Conservation (phyloP, 345 rosid species). For the Populus ilicifolia region DNA sequence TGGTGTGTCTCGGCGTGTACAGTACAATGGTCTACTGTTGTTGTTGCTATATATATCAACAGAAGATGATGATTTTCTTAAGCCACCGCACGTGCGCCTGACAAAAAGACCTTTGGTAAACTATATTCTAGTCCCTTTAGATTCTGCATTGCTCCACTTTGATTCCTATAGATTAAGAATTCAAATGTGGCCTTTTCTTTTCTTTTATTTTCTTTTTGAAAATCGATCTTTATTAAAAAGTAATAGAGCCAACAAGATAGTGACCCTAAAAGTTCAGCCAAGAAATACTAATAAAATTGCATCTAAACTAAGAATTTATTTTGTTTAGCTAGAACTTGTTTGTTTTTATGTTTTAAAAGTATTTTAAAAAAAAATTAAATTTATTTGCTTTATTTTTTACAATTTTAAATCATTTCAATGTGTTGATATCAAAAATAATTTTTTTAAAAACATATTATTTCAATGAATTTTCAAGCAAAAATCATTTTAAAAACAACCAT, state of each 20-base stretch:
- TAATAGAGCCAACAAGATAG: too few species aligned
- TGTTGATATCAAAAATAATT: too few species aligned
- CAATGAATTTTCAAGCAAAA: fast-evolving
- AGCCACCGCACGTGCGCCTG: not conserved
- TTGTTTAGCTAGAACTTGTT: too few species aligned
- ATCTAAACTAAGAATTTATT: too few species aligned
- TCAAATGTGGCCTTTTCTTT: not conserved
- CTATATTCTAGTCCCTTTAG: not conserved
- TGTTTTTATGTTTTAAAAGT: fast-evolving
- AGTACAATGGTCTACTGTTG: not conserved
- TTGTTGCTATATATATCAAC: not conserved
- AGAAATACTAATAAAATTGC: too few species aligned
- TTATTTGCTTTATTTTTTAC: too few species aligned
- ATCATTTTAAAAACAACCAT: fast-evolving
- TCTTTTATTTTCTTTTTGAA: too few species aligned
- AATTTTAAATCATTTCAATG: too few species aligned
- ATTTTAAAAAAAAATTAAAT: too few species aligned
- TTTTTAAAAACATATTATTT: too few species aligned
- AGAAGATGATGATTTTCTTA: not conserved
- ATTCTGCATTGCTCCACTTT: not conserved
- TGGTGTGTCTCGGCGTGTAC: not conserved
- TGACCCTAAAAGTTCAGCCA: too few species aligned
- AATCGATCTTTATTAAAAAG: too few species aligned
- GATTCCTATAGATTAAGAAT: not conserved
- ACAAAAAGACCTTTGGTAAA: not conserved